Evolutionary conservation across 2,329 filamentous ascomycete species (phyloP).

Genomic region (Exophiala mesophila): DNA sequence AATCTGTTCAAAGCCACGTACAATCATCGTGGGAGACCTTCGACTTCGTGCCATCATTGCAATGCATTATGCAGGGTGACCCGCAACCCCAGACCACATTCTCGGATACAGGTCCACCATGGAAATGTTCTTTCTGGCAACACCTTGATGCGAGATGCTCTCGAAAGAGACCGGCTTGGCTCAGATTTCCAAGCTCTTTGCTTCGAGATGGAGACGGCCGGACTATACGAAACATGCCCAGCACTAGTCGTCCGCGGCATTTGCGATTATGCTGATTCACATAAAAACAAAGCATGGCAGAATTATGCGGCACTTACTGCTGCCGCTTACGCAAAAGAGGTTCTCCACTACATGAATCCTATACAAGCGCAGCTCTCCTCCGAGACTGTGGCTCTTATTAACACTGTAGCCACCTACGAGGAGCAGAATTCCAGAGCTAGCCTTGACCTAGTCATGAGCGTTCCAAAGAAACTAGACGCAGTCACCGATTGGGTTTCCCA

Average conservation of each 20-base stretch:
- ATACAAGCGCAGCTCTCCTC: background rate
- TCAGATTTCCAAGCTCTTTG: conserved; percentile 15
- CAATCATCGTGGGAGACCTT: background rate
- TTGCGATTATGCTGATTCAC: conserved; percentile 24
- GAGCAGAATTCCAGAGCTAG: background rate
- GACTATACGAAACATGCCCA: conserved; percentile 25
- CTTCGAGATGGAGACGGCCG: conserved; percentile 29
- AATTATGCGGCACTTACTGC: conserved; percentile 22
- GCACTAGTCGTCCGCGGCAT: conserved; percentile 26
- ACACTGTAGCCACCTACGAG: background rate
- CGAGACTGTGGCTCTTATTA: background rate
- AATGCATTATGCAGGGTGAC: conserved; percentile 2
- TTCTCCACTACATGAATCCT: background rate
- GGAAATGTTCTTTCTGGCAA: conserved; percentile 28
- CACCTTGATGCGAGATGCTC: conserved; percentile 23
- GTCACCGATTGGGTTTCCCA: background rate
- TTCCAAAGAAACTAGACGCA: background rate
- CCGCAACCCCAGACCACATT: conserved; percentile 2
- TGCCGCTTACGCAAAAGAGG: conserved; percentile 21
- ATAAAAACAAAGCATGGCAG: conserved; percentile 26
- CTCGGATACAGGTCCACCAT: conserved; percentile 32
- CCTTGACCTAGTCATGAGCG: background rate
- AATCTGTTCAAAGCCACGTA: background rate
- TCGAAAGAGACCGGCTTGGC: conserved; percentile 15
- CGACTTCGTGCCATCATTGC: conserved; percentile 8